phyloP scores from a whole-genome alignment of 345 rosid species.

The Gossypium raimondii region DNA sequence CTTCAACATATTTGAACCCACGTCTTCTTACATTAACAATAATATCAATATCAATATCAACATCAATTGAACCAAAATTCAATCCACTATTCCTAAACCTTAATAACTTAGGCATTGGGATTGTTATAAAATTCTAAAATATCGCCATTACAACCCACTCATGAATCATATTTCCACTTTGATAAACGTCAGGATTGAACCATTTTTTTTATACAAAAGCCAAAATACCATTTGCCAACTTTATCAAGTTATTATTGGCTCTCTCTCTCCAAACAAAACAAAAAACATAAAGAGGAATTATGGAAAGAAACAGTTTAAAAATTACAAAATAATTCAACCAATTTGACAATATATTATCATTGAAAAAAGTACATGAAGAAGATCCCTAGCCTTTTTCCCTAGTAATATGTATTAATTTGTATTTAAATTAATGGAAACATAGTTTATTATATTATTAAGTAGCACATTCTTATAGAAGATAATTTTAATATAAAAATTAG shows the following conservation, averaged over 20 bases:
- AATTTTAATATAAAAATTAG: not conserved
- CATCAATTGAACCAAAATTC: no score
- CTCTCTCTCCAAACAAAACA: slow-evolving; percentile 12
- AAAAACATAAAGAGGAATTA: slow-evolving; percentile 11
- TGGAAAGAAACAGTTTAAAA: slow-evolving; percentile 17
- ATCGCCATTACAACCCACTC: slow-evolving; percentile 15
- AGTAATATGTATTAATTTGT: not conserved
- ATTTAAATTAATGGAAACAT: not conserved
- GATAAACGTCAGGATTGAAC: slow-evolving; percentile 4
- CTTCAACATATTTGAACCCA: no score
- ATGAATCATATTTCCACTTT: slow-evolving; percentile 35
- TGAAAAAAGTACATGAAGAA: not conserved
- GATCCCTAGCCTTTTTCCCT: not conserved
- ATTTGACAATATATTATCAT: not conserved
- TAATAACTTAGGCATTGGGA: not conserved
- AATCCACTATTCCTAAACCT: no score
- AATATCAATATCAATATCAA: no score
- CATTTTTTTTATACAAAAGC: slow-evolving; percentile 10
- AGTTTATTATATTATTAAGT: not conserved
- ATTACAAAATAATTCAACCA: slow-evolving; percentile 15
- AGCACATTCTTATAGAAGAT: not conserved
- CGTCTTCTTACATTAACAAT: accelerated
- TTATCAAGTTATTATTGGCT: slow-evolving; percentile 32
- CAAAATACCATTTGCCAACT: slow-evolving; percentile 28
- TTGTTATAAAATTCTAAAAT: not conserved